Percentiles rank a stretch among this genome's conserved stretches.
phyloP scores from a whole-genome alignment of 192 early-diverging fungal species.

The Coemansia sp. region DNA sequence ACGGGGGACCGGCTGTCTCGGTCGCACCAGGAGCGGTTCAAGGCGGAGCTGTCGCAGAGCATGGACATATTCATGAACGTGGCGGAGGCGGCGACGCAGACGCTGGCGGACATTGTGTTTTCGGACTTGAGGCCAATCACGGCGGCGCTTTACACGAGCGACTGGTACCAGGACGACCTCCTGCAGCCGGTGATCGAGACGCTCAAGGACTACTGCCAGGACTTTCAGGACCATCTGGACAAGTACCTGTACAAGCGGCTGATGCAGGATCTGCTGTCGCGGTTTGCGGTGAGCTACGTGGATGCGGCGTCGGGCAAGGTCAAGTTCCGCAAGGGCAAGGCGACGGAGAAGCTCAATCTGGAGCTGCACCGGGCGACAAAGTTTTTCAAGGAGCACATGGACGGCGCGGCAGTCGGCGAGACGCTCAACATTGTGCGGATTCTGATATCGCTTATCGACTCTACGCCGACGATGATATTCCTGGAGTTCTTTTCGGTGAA shows the following conservation, averaged over 20 bases:
- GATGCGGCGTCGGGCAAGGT: constrained; percentile 65
- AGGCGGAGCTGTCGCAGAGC: constrained; percentile 62
- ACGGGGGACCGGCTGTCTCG: constrained; percentile 56
- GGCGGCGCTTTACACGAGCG: constrained; percentile 64
- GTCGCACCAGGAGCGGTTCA: constrained; percentile 59
- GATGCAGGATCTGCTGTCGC: constrained; percentile 80
- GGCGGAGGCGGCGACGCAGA: constrained; percentile 67
- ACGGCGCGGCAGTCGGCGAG: constrained; percentile 64
- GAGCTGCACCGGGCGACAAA: constrained; percentile 71
- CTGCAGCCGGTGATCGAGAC: constrained; percentile 87
- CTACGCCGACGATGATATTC: constrained; percentile 76
- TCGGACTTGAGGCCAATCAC: constrained; percentile 77
- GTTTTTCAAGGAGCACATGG: constrained; percentile 77
- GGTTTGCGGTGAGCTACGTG: constrained; percentile 78
- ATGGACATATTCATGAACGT: constrained; percentile 90
- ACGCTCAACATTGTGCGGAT: constrained; percentile 81
- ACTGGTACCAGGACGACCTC: constrained; percentile 91
- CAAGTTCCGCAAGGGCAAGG: constrained; percentile 64
- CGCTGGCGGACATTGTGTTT: constrained; percentile 81
- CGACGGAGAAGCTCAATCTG: constrained; percentile 64
- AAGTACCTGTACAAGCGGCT: constrained; percentile 86
- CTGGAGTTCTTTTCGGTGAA: constrained; percentile 89
- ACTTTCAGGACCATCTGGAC: constrained; percentile 82
- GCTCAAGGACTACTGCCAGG: constrained; percentile 89
- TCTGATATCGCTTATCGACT: constrained; percentile 74